These are phyloP conservation scores for Dothideomycetes sp. DNA, from an alignment of 2,329 filamentous ascomycete genomes.

Conservation along the genomic window DNA sequence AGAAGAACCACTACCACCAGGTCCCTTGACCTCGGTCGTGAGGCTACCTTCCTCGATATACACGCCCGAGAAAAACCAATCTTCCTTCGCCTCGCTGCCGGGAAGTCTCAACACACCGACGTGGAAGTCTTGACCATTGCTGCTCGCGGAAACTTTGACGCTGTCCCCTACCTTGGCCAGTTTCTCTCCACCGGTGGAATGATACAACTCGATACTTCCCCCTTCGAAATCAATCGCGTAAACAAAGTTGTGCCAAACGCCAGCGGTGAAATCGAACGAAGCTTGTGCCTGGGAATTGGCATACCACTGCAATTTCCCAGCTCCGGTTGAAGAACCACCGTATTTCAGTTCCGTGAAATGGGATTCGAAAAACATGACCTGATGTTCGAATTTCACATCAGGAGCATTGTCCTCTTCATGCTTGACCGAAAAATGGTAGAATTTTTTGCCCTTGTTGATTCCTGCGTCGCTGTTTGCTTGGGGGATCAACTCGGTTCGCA, in stretches of 20 bases:
- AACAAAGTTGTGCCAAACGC: constrained; percentile 66
- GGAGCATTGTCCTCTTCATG: constrained; percentile 51
- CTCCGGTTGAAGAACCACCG: constrained; percentile 46
- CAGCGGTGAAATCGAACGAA: constrained; percentile 51
- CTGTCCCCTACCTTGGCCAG: constrained; percentile 52
- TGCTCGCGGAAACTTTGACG: constrained; percentile 51
- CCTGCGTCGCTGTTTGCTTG: constrained; percentile 56
- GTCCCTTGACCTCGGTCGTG: constrained; percentile 21
- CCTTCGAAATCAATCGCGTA: constrained; percentile 62
- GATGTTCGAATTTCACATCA: constrained; percentile 55
- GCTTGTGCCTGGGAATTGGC: constrained; percentile 53
- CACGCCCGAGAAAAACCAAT: constrained; percentile 63
- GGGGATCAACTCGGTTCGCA: constrained; percentile 64
- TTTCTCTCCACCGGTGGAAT: constrained; percentile 53
- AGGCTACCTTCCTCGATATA: constrained; percentile 55
- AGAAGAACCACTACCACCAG: constrained; percentile 4
- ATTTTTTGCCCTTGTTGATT: constrained; percentile 58
- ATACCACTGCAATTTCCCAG: constrained; percentile 52
- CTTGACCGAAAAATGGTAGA: constrained; percentile 64
- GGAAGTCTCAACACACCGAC: constrained; percentile 60
- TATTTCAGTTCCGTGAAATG: constrained; percentile 70
- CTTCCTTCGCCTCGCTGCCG: constrained; percentile 46
- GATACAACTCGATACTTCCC: constrained; percentile 58
- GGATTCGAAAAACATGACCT: constrained; percentile 55
- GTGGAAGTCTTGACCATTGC: constrained; percentile 63